Evolutionary conservation across 202 grass and related monocot species (phyloP).

Genomic region (Eragrostis tef): DNA sequence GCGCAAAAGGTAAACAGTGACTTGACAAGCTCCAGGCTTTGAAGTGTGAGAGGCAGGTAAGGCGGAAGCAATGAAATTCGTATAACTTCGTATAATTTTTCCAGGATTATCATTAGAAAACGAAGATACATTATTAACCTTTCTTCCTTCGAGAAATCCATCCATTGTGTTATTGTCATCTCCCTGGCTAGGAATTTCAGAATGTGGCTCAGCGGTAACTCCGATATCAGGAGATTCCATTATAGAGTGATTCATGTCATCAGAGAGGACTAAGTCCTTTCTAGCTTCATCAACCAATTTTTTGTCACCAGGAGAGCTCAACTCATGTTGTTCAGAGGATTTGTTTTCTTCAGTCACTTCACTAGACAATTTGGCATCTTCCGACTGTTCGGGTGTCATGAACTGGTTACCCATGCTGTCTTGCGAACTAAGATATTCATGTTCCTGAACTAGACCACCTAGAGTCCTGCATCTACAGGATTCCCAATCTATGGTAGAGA

Average conservation of each 20-base stretch:
- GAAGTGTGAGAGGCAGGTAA: constrained; percentile 94
- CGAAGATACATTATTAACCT: constrained; percentile 43
- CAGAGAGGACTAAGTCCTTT: constrained; percentile 49
- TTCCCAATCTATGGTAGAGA: constrained; percentile 89
- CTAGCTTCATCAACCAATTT: constrained; percentile 49
- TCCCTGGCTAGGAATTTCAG: constrained; percentile 43
- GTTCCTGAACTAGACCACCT: constrained; percentile 59
- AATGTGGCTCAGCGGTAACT: constrained; percentile 38
- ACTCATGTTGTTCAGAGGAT: constrained; percentile 37
- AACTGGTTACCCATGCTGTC: constrained; percentile 55
- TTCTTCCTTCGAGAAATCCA: constrained; percentile 56
- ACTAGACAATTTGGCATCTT: constrained; percentile 47
- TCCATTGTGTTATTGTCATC: constrained; percentile 57
- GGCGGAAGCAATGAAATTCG: constrained; percentile 88
- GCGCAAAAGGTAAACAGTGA: constrained; percentile 81
- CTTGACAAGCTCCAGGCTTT: constrained; percentile 95
- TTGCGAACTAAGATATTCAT: constrained; percentile 64
- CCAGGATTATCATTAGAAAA: constrained; percentile 38
- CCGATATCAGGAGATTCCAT: constrained; percentile 42
- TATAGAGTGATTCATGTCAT: constrained; percentile 36
- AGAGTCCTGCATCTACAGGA: constrained; percentile 69
- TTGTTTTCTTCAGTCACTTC: constrained; percentile 52
- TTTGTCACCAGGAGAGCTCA: constrained; percentile 21
- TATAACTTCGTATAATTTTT: constrained; percentile 77
- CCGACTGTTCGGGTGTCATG: constrained; percentile 50